Percentiles rank a stretch among this genome's conserved stretches.
Evolutionary conservation across 2,329 filamentous ascomycete species (phyloP).

Genomic region (Geosmithia flava): DNA sequence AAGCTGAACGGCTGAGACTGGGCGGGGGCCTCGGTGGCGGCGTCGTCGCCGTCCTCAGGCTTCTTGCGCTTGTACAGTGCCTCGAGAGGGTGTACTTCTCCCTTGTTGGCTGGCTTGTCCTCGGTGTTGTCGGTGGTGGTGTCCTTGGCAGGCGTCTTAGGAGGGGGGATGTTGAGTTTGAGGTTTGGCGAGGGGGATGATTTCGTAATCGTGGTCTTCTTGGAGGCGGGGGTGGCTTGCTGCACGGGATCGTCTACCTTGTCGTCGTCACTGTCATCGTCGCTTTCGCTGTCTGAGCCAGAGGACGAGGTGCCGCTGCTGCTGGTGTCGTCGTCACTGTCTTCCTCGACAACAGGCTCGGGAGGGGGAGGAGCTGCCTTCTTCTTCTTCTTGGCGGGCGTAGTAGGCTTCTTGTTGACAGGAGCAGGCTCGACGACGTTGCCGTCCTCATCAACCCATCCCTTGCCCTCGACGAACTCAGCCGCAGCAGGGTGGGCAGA

Average conservation of each 20-base stretch:
- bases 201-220: slow-evolving; percentile 13
- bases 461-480: slow-evolving; percentile 71
- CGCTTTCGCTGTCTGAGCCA: slow-evolving; percentile 13
- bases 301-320: slow-evolving; percentile 22
- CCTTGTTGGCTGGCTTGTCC: background rate
- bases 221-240: slow-evolving; percentile 8
- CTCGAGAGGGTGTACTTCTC: slow-evolving; percentile 67
- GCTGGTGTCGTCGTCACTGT: slow-evolving; percentile 22
- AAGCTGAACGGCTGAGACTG: slow-evolving; percentile 62
- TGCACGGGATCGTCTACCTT: slow-evolving; percentile 6
- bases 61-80: slow-evolving; percentile 74
- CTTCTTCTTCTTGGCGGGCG: slow-evolving; percentile 10
- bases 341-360: slow-evolving; percentile 8
- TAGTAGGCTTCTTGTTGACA: slow-evolving; percentile 18
- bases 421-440: slow-evolving; percentile 55
- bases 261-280: slow-evolving; percentile 7
- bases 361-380: slow-evolving; percentile 4
- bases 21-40: slow-evolving; percentile 13
- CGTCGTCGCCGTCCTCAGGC: slow-evolving; percentile 18
- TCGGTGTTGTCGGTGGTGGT: slow-evolving; percentile 30
- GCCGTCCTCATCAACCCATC: slow-evolving; percentile 76
- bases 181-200: slow-evolving; percentile 32
- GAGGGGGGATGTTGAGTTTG: background rate
- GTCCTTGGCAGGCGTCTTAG: slow-evolving; percentile 27
- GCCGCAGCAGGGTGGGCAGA: slow-evolving; percentile 15